Evolutionary conservation across 1,284 basidiomycete genomes (phyloP).

Genomic region (Moniliella sp.): DNA sequence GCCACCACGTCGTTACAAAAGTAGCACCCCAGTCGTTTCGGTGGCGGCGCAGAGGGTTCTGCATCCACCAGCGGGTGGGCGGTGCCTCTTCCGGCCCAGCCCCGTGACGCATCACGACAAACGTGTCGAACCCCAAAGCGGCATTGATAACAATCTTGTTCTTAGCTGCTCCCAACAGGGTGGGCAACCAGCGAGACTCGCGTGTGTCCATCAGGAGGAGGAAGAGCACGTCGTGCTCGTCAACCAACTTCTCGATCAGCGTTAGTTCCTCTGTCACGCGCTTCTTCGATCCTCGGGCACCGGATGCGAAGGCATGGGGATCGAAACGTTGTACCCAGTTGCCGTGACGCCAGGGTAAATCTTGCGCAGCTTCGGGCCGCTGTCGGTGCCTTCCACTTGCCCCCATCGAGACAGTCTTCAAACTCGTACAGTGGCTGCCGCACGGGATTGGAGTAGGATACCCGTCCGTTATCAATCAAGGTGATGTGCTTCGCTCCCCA

Average conservation of each 20-base stretch:
- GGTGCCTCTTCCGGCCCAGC: conserved; percentile 38
- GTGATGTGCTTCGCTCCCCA: conserved; percentile 90
- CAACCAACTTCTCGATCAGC: conserved; percentile 53
- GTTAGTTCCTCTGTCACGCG: conserved; percentile 49
- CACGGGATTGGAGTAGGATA: conserved; percentile 90
- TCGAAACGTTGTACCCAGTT: conserved; percentile 49
- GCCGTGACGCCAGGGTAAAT: conserved; percentile 81
- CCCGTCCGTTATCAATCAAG: conserved; percentile 65
- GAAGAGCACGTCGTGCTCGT: conserved; percentile 69
- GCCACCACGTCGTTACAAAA: conserved; percentile 97
- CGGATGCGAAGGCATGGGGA: conserved; percentile 95
- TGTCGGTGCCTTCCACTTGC: conserved; percentile 73
- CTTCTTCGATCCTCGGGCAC: conserved; percentile 35
- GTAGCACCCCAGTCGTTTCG: conserved; percentile 51
- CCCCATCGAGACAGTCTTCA: conserved; percentile 74
- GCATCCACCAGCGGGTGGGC: conserved; percentile 20
- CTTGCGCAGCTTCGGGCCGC: conserved; percentile 64
- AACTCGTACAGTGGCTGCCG: conserved; percentile 89
- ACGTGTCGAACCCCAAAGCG: conserved; percentile 84
- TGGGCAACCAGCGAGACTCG: conserved; percentile 85
- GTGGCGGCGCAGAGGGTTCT: too few species aligned
- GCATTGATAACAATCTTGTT: conserved; percentile 86
- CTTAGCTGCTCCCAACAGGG: conserved; percentile 58
- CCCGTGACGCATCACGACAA: conserved; percentile 88
- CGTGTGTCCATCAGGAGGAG: conserved; percentile 94